Evolutionary conservation across 352 stramenopile genomes (phyloP), one percentile per base, ranked within the genome.

Genomic region (Pythium pyrilobum): DNA sequence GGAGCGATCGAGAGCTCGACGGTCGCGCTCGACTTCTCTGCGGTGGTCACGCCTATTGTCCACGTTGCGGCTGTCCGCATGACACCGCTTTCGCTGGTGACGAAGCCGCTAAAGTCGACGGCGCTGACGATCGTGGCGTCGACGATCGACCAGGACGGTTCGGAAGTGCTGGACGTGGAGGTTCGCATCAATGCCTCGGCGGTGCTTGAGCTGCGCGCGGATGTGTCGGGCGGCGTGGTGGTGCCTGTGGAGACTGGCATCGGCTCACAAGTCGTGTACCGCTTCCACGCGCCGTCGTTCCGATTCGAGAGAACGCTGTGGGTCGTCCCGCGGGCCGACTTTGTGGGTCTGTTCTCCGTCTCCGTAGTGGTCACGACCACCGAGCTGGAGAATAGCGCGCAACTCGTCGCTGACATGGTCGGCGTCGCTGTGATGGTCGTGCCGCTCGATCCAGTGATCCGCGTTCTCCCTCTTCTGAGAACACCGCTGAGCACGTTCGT

Each of bases 341-440:
- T 81, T 31, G 54, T 72, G 10, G 71, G 71, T 1, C 50, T 77
- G 25, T 77, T 82, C 25, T 60, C 66, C 4, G 56, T 79, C 0
- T 67, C 69, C 3, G 57, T 82, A 2, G 55, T 51, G 1, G 62
- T 77, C 1, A 65, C 40, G 33, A 74, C 66, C 13, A 74, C 52
- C 0, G 71, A 81, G 36, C 28, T 67, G 31, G 58, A 62, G 23
- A 77, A 62, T 3, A 53, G 60, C 16, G 69, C 78, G 45, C 64
- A 55, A 18, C 24, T 31, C 0, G 7, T 44, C 3, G 25, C 44
- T 0, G 34, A n/a, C 24, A 53, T 53, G 0, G 52, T 69, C 1
- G 27, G 58, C 7, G 33, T 54, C 3, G 72, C 69, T 1, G 44
- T 75, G 2, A 28, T 77, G 1, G 66, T 77, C 11, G 64, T 61